Evolutionary conservation across 768 basidiomycete species (phyloP).

Genomic region (Agrocybe pediades): DNA sequence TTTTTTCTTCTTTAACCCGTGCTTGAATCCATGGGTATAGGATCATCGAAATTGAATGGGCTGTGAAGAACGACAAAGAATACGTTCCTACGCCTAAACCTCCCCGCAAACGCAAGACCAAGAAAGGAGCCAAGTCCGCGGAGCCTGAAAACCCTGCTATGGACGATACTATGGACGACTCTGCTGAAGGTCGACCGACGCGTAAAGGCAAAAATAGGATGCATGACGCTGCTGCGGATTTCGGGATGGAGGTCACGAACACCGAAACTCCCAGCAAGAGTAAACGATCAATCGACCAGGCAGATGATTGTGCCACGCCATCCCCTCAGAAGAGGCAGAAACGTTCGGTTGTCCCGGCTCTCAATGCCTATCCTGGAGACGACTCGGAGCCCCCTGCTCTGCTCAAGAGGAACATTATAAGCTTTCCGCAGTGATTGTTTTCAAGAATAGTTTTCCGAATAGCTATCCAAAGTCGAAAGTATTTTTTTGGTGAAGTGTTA

Average conservation of each 20-base stretch:
- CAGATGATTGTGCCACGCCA: slow-evolving; percentile 25
- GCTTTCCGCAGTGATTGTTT: slow-evolving; percentile 17
- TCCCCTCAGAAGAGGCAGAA: slow-evolving; percentile 38
- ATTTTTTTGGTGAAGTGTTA: slow-evolving; percentile 19
- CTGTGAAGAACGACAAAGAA: slow-evolving; percentile 61
- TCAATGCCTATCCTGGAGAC: slow-evolving; percentile 29
- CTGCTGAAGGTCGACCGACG: slow-evolving; percentile 22
- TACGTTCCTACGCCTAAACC: slow-evolving; percentile 64
- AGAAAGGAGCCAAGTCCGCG: slow-evolving; percentile 30
- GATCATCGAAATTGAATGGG: slow-evolving; percentile 84
- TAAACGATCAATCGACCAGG: slow-evolving; percentile 36
- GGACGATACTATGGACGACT: slow-evolving; percentile 29
- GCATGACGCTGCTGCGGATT: slow-evolving; percentile 28
- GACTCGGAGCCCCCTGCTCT: slow-evolving; percentile 30
- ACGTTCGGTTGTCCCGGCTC: slow-evolving; percentile 15
- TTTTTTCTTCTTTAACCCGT: slow-evolving; percentile 29
- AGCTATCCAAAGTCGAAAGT: slow-evolving; percentile 3
- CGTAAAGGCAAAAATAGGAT: slow-evolving; percentile 15
- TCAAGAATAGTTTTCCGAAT: neutral
- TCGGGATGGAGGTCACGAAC: slow-evolving; percentile 48
- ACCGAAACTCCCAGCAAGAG: slow-evolving; percentile 38
- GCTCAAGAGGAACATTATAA: slow-evolving; percentile 19
- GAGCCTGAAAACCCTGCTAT: slow-evolving; percentile 27
- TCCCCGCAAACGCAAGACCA: slow-evolving; percentile 36
- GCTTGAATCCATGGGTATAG: slow-evolving; percentile 43